Evolutionary conservation across 768 basidiomycete genomes (phyloP).

Genomic region (Suillus subalutaceus): DNA sequence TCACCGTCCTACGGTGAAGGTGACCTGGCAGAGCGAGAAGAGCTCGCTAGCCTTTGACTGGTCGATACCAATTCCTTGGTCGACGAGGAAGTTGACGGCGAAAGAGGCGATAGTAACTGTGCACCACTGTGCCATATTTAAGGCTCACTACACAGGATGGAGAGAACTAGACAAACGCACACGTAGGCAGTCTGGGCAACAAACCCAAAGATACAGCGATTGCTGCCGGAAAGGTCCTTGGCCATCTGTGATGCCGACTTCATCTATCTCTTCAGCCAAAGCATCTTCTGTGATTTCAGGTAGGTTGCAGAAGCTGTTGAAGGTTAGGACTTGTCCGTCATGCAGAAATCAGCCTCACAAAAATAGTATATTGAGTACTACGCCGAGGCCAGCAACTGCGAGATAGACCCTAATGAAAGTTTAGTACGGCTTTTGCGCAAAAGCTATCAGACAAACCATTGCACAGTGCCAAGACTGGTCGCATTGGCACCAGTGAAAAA

Average conservation of each 20-base stretch:
- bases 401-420: constrained; percentile 56
- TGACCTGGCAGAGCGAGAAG: constrained; percentile 74
- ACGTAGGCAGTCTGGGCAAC: constrained; percentile 72
- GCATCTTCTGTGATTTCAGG: constrained; percentile 75
- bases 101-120: constrained; percentile 65
- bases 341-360: constrained; percentile 42
- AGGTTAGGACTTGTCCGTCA: constrained; percentile 5
- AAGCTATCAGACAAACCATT: constrained; percentile 45
- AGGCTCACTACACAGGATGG: not conserved
- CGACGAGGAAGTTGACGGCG: constrained; percentile 71
- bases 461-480: constrained; percentile 63
- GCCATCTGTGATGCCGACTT: constrained; percentile 41
- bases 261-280: constrained; percentile 51
- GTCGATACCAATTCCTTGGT: constrained; percentile 57
- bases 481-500: constrained; percentile 72
- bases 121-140: constrained; percentile 47
- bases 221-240: constrained; percentile 68
- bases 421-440: not conserved
- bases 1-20: constrained; percentile 63
- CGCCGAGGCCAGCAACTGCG: constrained; percentile 63
- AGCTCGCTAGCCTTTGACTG: constrained; percentile 59
- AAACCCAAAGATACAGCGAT: constrained; percentile 68
- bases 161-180: constrained; percentile 36
- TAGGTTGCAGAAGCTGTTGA: constrained; percentile 60
- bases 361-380: constrained; percentile 65